These are phyloP conservation scores for Penicillium pulvis DNA, from an alignment of 495 filamentous ascomycete genomes.

Conservation along the genomic window DNA sequence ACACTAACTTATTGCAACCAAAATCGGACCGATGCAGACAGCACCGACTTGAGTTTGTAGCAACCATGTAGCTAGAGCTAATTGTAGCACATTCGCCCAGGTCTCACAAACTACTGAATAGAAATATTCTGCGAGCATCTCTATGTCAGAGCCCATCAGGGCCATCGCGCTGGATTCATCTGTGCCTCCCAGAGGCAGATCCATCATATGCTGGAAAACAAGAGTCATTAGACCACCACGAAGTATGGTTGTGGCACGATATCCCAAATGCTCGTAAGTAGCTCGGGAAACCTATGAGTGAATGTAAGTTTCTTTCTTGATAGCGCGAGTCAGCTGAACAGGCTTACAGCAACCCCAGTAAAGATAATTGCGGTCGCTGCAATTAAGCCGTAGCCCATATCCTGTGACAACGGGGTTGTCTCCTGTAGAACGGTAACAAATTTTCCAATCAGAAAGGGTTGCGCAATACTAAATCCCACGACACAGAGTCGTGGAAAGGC, in stretches of 20 bases:
- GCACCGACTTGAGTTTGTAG: constrained; percentile 54
- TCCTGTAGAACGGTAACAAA: constrained; percentile 37
- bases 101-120: constrained; percentile 47
- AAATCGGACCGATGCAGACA: constrained; percentile 47
- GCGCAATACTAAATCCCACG: constrained; percentile 57
- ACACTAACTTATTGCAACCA: constrained; percentile 45
- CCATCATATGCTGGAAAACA: constrained; percentile 47
- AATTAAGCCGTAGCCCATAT: constrained; percentile 59
- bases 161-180: constrained; percentile 53
- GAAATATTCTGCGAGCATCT: constrained; percentile 46
- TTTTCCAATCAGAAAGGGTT: constrained; percentile 59
- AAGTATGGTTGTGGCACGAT: constrained; percentile 31
- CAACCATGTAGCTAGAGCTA: constrained; percentile 55
- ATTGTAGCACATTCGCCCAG: constrained; percentile 57
- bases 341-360: too few species aligned
- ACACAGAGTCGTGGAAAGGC: constrained; percentile 51
- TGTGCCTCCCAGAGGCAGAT: constrained; percentile 28
- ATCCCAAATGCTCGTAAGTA: too few species aligned
- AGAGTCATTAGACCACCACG: constrained; percentile 53
- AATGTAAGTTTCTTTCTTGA: too few species aligned
- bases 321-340: too few species aligned
- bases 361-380: constrained; percentile 42
- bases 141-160: constrained; percentile 60
- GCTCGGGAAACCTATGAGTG: too few species aligned
- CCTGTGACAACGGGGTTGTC: constrained; percentile 29